Conservation (phyloP, 1,139 yeast species). For the Debaryomyces udenii region DNA sequence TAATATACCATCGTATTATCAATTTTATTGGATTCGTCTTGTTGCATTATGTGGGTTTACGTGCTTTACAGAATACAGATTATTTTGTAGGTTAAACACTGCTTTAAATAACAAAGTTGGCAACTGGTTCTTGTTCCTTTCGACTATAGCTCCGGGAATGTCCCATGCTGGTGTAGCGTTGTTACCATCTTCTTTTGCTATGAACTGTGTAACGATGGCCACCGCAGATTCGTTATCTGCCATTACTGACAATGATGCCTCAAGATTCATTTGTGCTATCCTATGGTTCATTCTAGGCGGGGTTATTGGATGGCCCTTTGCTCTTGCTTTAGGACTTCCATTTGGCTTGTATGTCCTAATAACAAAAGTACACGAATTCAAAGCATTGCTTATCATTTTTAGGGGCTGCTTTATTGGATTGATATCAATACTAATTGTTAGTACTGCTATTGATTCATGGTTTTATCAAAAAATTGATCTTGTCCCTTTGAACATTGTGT, state of each 20-base stretch:
- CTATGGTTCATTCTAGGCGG: slow-evolving; percentile 67
- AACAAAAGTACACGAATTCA: slow-evolving; percentile 9
- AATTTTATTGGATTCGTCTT: slow-evolving; percentile 59
- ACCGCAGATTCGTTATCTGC: slow-evolving; percentile 40
- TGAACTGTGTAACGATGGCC: slow-evolving; percentile 66
- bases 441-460: slow-evolving; percentile 58
- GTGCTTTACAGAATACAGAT: slow-evolving; percentile 53
- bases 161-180: slow-evolving; percentile 84
- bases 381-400: slow-evolving; percentile 19
- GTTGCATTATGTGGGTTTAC: slow-evolving; percentile 56
- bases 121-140: slow-evolving; percentile 58
- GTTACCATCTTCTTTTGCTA: slow-evolving; percentile 84
- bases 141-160: slow-evolving; percentile 63
- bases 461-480: slow-evolving; percentile 64
- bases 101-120: slow-evolving; percentile 45
- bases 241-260: slow-evolving; percentile 12
- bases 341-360: slow-evolving; percentile 42
- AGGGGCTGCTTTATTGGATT: slow-evolving; percentile 22
- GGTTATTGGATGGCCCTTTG: slow-evolving; percentile 90
- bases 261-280: slow-evolving; percentile 37
- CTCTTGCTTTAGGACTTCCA: slow-evolving; percentile 66
- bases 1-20: slow-evolving; percentile 32
- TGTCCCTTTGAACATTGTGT: slow-evolving; percentile 81
- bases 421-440: slow-evolving; percentile 33
- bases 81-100: slow-evolving; percentile 48